Evolutionary conservation across 805 yeast genomes (phyloP).

Genomic region (Wickerhamomyces chambardii): DNA sequence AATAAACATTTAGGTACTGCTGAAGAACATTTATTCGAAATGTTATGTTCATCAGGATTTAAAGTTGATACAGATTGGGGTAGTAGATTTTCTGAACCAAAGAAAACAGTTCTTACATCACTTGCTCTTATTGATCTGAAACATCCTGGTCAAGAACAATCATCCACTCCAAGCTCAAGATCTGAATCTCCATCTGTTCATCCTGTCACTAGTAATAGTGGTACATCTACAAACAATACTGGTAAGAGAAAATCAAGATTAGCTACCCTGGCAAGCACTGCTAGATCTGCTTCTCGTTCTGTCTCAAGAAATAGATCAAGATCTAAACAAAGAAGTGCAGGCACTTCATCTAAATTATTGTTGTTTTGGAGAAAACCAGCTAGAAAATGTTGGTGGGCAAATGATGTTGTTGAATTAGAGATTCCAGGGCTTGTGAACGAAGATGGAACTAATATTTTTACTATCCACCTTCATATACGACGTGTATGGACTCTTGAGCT

Average conservation of each 20-base stretch:
- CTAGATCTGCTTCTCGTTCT: conserved; percentile 50
- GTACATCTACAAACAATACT: conserved; percentile 16
- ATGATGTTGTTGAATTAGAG: conserved; percentile 39
- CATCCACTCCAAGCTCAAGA: conserved; percentile 8
- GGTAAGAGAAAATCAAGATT: conserved; percentile 44
- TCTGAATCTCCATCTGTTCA: conserved; percentile 24
- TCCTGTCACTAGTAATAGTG: conserved; percentile 33
- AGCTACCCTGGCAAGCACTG: conserved; percentile 47
- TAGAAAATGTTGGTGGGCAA: conserved; percentile 97
- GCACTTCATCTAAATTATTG: conserved; percentile 52
- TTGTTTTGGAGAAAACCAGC: conserved; percentile 98
- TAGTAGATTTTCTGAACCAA: conserved; percentile 78
- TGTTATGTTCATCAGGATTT: conserved; percentile 91
- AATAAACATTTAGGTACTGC: conserved; percentile 70
- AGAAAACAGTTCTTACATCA: conserved; percentile 80
- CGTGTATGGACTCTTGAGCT: conserved; percentile 96
- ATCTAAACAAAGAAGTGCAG: conserved; percentile 25
- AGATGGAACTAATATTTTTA: conserved; percentile 19
- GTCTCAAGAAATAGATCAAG: conserved; percentile 37
- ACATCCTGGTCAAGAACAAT: conserved; percentile 17
- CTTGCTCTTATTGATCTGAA: conserved; percentile 61
- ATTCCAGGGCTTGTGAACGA: conserved; percentile 22
- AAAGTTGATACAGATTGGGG: conserved; percentile 70
- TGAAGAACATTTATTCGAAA: conserved; percentile 88
- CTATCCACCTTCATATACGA: conserved; percentile 73